phyloP scores from a whole-genome alignment of 2,329 filamentous ascomycete genomes.

The Nakataea oryzae region DNA sequence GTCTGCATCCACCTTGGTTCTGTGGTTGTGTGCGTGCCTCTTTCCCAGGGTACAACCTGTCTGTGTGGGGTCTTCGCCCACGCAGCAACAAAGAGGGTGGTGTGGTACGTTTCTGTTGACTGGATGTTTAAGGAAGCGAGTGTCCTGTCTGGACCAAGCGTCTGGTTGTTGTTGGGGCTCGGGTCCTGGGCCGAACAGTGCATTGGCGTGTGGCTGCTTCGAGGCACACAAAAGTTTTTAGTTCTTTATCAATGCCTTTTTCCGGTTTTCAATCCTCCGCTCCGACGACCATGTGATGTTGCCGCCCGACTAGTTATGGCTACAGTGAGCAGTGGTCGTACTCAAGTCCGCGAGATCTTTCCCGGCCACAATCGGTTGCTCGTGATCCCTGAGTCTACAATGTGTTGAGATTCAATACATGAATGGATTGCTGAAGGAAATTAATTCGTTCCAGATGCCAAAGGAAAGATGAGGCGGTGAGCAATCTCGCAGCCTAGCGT shows the following conservation, averaged over 20 bases:
- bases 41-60: neutral
- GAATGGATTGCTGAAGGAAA: too few relatives aligned
- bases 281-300: neutral
- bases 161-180: neutral
- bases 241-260: neutral
- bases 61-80: neutral
- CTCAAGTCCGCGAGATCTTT: too few relatives aligned
- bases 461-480: too few relatives aligned
- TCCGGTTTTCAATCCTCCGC: neutral
- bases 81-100: neutral
- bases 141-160: neutral
- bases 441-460: too few relatives aligned
- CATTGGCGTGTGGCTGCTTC: neutral
- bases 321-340: too few relatives aligned
- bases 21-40: neutral
- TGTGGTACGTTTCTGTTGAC: neutral
- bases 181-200: neutral
- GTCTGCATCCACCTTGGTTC: neutral
- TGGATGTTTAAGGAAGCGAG: neutral
- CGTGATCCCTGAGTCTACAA: too few relatives aligned
- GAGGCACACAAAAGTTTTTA: neutral
- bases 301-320: neutral
- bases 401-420: too few relatives aligned
- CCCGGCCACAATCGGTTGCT: too few relatives aligned
- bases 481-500: too few relatives aligned